Conservation (phyloP, 768 basidiomycete genomes). For the Leccinum disarticulatum region DNA sequence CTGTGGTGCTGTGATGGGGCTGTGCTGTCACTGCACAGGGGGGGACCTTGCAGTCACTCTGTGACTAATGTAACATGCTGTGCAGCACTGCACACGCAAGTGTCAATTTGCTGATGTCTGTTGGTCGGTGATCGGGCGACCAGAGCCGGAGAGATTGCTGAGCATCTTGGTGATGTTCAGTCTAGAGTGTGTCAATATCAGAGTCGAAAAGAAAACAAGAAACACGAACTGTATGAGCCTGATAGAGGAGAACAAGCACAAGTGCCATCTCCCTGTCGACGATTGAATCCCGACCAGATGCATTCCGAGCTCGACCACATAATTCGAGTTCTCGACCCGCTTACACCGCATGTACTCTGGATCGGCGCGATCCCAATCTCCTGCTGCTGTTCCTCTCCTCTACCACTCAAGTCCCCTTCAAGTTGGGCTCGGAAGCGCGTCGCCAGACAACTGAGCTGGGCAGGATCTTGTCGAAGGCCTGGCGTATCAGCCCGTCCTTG, state of each 20-base stretch:
- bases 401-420: slow-evolving; percentile 31
- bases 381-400: slow-evolving; percentile 58
- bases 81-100: too few species aligned
- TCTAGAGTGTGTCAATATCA: slow-evolving; percentile 33
- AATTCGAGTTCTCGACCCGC: slow-evolving; percentile 98
- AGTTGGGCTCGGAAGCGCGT: slow-evolving; percentile 84
- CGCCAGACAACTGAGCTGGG: slow-evolving; percentile 95
- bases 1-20: too few species aligned
- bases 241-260: slow-evolving; percentile 96
- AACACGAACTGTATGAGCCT: slow-evolving; percentile 78
- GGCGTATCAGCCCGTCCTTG: slow-evolving; percentile 89
- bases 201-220: not conserved
- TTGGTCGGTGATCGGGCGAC: slow-evolving; percentile 86
- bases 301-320: slow-evolving; percentile 92
- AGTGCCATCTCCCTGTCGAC: slow-evolving; percentile 92
- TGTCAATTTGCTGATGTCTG: too few species aligned
- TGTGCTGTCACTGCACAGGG: too few species aligned
- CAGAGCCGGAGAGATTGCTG: slow-evolving; percentile 64
- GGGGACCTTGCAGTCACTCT: too few species aligned
- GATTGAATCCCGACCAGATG: slow-evolving; percentile 97
- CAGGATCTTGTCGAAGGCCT: slow-evolving; percentile 94
- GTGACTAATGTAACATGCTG: too few species aligned
- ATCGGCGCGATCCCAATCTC: slow-evolving; percentile 83
- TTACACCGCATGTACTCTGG: slow-evolving; percentile 90
- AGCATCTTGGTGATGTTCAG: slow-evolving; percentile 92